phyloP scores from a whole-genome alignment of 192 early-diverging fungal species.

The Podila epigama region DNA sequence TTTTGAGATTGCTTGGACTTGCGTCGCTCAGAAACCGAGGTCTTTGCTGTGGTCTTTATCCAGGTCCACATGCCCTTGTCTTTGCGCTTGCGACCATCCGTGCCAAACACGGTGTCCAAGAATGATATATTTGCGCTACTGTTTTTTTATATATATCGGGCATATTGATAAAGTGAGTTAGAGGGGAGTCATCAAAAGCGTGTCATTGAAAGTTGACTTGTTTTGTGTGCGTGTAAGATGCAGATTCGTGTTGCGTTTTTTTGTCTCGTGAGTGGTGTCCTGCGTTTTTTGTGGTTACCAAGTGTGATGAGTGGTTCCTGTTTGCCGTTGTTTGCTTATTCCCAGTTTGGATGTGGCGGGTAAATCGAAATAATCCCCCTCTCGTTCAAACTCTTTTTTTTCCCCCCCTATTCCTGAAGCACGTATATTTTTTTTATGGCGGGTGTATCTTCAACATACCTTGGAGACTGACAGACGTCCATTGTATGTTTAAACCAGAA shows the following conservation, averaged over 20 bases:
- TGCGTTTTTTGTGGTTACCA: not conserved
- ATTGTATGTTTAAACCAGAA: too few relatives aligned
- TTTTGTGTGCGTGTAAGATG: not conserved
- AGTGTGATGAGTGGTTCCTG: too few relatives aligned
- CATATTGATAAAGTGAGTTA: not conserved
- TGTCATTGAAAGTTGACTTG: not conserved
- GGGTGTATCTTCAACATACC: not conserved
- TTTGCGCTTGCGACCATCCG: conserved; percentile 34
- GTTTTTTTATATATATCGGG: not conserved
- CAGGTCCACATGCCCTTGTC: conserved; percentile 40
- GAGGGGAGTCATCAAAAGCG: not conserved
- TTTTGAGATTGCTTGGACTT: not conserved
- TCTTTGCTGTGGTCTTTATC: conserved; percentile 20
- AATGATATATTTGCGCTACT: conserved; percentile 23
- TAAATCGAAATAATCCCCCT: too few relatives aligned
- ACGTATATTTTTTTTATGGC: not conserved
- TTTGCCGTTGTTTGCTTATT: too few relatives aligned
- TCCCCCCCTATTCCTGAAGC: too few relatives aligned
- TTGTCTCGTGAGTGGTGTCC: not conserved
- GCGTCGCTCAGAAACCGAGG: not conserved
- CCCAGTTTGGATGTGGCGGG: too few relatives aligned
- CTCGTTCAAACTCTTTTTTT: too few relatives aligned
- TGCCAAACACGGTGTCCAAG: conserved; percentile 37
- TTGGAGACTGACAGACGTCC: not conserved
- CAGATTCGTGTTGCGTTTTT: conserved; percentile 1